Conservation (phyloP, 2,329 filamentous ascomycete species). For the Aspergillus sp. region DNA sequence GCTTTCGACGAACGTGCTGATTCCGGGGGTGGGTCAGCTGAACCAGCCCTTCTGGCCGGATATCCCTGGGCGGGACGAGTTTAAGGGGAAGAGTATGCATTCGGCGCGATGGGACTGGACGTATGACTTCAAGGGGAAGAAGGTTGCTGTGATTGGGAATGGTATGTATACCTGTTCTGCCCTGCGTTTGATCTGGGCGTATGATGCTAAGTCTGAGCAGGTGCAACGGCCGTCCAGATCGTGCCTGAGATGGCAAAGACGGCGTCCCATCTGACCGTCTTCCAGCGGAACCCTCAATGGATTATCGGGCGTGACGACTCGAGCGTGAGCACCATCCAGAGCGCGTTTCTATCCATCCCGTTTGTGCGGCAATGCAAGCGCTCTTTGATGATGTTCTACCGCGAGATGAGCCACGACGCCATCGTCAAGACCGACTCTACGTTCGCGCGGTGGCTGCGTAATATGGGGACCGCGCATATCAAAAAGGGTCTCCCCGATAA, state of each 20-base stretch:
- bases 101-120: conserved; percentile 62
- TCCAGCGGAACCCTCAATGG: conserved; percentile 62
- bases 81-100: conserved; percentile 56
- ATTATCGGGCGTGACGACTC: conserved; percentile 54
- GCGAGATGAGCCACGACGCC: conserved; percentile 51
- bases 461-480: conserved; percentile 40
- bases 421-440: conserved; percentile 41
- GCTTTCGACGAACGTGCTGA: conserved; percentile 56
- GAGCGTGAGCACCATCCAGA: conserved; percentile 44
- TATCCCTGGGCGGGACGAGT: conserved; percentile 50
- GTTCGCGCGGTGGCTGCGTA: conserved; percentile 43
- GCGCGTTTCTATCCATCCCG: conserved; percentile 49
- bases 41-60: conserved; percentile 54
- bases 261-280: conserved; percentile 52
- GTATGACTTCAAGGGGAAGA: conserved; percentile 55
- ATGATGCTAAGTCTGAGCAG: conserved; percentile 23
- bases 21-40: conserved; percentile 60
- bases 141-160: conserved; percentile 60
- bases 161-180: conserved; percentile 34
- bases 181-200: not conserved
- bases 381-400: conserved; percentile 54
- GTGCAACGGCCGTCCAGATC: conserved; percentile 60
- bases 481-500: conserved; percentile 48
- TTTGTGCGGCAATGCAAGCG: conserved; percentile 52
- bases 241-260: conserved; percentile 56